Evolutionary conservation across 495 filamentous ascomycete genomes (phyloP).

Genomic region (Oleoguttula mirabilis): DNA sequence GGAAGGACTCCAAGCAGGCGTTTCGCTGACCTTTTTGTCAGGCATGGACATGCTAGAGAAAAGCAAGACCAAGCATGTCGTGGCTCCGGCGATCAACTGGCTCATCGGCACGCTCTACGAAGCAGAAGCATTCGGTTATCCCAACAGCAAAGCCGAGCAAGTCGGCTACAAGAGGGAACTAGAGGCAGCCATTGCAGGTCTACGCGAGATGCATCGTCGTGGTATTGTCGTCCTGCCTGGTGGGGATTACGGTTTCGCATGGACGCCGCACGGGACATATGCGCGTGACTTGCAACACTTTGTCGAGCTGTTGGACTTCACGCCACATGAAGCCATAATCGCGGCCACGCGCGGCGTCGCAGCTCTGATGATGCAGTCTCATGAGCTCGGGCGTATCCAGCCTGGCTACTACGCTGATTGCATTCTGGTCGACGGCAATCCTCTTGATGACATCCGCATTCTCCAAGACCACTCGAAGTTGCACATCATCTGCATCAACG

Average conservation of each 20-base stretch:
- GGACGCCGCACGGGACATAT: constrained; percentile 42
- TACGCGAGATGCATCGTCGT: constrained; percentile 38
- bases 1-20: too few relatives aligned
- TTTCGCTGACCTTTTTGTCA: too few relatives aligned
- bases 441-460: constrained; percentile 35
- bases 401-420: constrained; percentile 38
- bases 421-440: constrained; percentile 39
- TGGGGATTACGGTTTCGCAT: constrained; percentile 43
- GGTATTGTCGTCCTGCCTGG: constrained; percentile 39
- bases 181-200: constrained; percentile 31
- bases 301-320: constrained; percentile 38
- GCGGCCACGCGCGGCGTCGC: constrained; percentile 39
- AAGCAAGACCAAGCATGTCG: constrained; percentile 34
- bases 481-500: constrained; percentile 40
- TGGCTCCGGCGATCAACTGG: constrained; percentile 39
- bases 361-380: constrained; percentile 37
- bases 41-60: constrained; percentile 39
- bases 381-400: constrained; percentile 38
- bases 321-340: constrained; percentile 39
- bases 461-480: constrained; percentile 38
- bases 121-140: constrained; percentile 36
- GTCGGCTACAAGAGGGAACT: constrained; percentile 37
- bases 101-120: constrained; percentile 34
- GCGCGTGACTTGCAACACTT: constrained; percentile 30
- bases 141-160: constrained; percentile 34